Evolutionary conservation across 2,329 filamentous ascomycete species (phyloP), one percentile per base, ranked within the genome.

Genomic region (Rosellinia necatrix): DNA sequence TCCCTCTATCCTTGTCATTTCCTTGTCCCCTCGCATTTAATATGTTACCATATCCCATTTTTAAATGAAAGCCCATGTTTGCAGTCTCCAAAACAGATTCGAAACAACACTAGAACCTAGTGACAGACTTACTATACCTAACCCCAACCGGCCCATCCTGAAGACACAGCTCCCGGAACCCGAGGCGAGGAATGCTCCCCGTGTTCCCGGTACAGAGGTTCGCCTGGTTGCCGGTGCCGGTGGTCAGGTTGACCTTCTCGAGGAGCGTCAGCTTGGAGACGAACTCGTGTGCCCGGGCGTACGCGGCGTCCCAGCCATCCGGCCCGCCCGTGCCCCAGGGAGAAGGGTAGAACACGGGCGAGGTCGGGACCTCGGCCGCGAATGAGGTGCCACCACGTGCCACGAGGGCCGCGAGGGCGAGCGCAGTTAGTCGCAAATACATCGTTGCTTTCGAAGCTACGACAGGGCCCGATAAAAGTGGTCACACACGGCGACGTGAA

Each of bases 221-320:
- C 1, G 68, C 66, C 50, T 73, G 63, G 63, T 72, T 88, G 67
- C 88, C 88, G 46, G 84, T 82, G 62, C 88, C 88, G 5, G 87
- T 91, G 4, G 88, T 91, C 59, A 92, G 71, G 68, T 91, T 91
- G 67, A 91, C 86, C 72, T 91, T 91, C 71, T 91, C 88, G 4
- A 83, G 74, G 47, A 91, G 74, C 2, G 88, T 90, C 68, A 92
- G 75, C 63, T 85, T 78, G 27, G 80, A 79, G 17, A 91, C 87
- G 59, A 91, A 88, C 6, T 80, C 80, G 38, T 81, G 78, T 1
- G 88, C 88, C 66, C 85, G 85, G 10, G 74, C 72, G 67, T 89
- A 87, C 10, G 88, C 86, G 15, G 78, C 78, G 6, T 77, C 78
- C 87, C 88, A 90, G 30, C 66, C 69, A 10, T 62, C 64, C 7